Evolutionary conservation across 352 stramenopile species (phyloP), one percentile per base, ranked within the genome.

Genomic region (Phytophthora melonis): DNA sequence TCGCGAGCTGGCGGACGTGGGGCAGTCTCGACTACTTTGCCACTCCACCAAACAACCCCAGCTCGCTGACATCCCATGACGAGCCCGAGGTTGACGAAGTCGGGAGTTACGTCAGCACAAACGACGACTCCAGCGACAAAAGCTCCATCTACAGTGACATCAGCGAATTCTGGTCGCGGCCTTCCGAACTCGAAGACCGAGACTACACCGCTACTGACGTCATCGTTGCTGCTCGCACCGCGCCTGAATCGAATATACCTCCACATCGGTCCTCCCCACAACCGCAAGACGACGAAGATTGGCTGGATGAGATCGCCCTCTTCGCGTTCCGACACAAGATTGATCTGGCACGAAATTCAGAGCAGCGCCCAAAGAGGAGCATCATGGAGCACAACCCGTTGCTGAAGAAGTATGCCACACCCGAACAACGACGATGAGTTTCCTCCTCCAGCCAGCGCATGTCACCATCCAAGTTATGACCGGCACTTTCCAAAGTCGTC

Each of bases 1-100:
- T 80, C 19, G 69, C 65, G 27, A 80, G 74, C 57, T 80, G 74
- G 74, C 53, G 59, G n/a, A 80, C 74, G 23, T 80, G 70, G 69
- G 59, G 27, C 25, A 80, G 64, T 62, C 58, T 78, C 7, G 70
- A 75, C 25, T 72, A 72, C 36, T 75, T 75, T 41, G 65, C 70
- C 36, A 61, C 60, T 3, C 60, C 63, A 36, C 34, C 50, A 19
- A 75, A 43, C 65, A 41, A 52, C 3, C 39, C 58, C 30, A 58
- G 10, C 39, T 9, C 59, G 18, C 19, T 67, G 25, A 54, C 65
- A 25, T 27, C 16, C 9, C 32, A 53, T 23, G 36, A 52, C 19
- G 32, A 16, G 23, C 21, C 10, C 1, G 32, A 45, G 27, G 21
- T 3, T 23, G 25, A 19, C n/a, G 23, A 18, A 16, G 25, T 52